Base-by-base conservation (phyloP, 805 yeast species). In the Monosporozyma aquatica region DNA sequence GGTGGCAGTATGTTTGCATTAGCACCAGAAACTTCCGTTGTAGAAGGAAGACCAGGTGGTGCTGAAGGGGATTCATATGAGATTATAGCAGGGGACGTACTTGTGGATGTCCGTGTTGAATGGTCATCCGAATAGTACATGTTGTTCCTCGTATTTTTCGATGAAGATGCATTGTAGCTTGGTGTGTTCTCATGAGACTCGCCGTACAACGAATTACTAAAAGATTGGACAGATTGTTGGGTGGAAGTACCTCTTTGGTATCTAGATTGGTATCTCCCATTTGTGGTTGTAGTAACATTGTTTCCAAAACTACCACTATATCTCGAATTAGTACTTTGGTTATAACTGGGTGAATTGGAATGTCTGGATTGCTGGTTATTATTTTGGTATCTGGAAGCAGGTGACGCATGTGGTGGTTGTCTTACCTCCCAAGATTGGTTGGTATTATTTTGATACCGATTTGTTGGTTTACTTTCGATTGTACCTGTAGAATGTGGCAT, bases 241-340 rank as follows among this genome's bases (percentile, higher is more conserved):
- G 20, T 22, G 13, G 24, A n/a, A 22, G 35, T 39, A 2, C 37
- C 20, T 13, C 40, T 28, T 37, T 39, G 42, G 13, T 29, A 21
- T 30, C 42, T 39, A 3, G 42, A 30, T 17, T 39, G 29, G 23
- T 39, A 39, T 29, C 37, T 20, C 6, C 30, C 30, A 17, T 20
- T 28, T 20, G n/a, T 6, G 5, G n/a, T 13, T n/a, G n/a, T n/a
- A n/a, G 5, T 38, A 5, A 13, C 14, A 17, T 7, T 18, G n/a
- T 11, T 10, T 6, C n/a, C 10, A 32, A 8, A 23, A 18, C 17
- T 14, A 8, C 17, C 20, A 18, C 30, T 26, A 32, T 32, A 40
- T 18, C 24, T 22, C 14, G 28, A 25, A 18, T n/a, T n/a, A n/a
- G 30, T 15, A 25, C 8, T 25, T 13, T 23, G 22, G 4, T 22